Evolutionary conservation across 2,329 filamentous ascomycete genomes (phyloP), one percentile per base, ranked within the genome.

Genomic region (Ophiostoma novo-ulmi): DNA sequence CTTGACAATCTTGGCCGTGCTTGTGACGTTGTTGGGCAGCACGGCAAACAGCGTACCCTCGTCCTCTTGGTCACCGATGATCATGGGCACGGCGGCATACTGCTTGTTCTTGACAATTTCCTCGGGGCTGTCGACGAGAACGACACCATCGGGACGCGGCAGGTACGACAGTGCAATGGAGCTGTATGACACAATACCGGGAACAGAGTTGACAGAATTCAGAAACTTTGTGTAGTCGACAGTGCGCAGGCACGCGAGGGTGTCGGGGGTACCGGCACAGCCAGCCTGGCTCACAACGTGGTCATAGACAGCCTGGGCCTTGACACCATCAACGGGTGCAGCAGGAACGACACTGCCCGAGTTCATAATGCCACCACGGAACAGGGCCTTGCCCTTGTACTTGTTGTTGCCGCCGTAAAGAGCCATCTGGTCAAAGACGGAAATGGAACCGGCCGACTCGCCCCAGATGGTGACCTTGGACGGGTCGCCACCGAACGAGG

Each of bases 401-500:
- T 82, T 88, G 76, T 87, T 86, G 78, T 94, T 82, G 7, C 92
- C 91, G 44, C 61, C 69, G 74, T 91, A 93, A 13, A 94, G 81
- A 1, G 87, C 81, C 86, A 93, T 92, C 75, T 94, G 92, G 75
- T 93, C 87, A 68, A 90, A 85, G 1, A 92, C 90, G 0, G 90
- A 93, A 73, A 94, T 92, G 17, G 87, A 81, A 0, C 89, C 89
- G 0, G 90, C 89, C 1, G 85, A 88, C 77, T 94, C 88, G 35
- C 92, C 91, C 89, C 89, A 93, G 72, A 94, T 89, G 0, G 91
- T 94, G 7, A 94, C 90, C 77, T 90, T 91, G 26, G 83, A 82
- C 0, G 91, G 89, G 77, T 94, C 91, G 13, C 92, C 92, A 10
- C 92, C 92, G 76, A 95, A 96, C 0, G 87, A 83, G 0, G 81